Evolutionary conservation across 2,329 filamentous ascomycete species (phyloP).

Genomic region (Clathrospora elynae): DNA sequence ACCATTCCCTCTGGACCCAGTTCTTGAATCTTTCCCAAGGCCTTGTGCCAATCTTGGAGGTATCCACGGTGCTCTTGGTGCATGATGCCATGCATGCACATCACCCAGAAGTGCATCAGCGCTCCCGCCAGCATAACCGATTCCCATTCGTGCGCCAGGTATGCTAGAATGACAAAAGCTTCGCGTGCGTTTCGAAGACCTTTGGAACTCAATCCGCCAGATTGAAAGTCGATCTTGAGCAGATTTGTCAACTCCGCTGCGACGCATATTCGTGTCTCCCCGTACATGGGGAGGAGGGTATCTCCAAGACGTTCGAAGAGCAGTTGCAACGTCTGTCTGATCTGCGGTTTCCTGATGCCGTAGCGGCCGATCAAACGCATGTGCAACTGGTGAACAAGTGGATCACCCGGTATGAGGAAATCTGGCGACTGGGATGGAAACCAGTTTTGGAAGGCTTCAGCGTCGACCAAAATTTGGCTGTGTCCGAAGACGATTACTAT

Average conservation of each 20-base stretch:
- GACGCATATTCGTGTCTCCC: not conserved
- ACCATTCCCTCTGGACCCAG: too few relatives aligned
- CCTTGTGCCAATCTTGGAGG: not conserved
- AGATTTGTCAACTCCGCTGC: not conserved
- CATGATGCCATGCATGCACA: not conserved
- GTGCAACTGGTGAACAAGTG: not conserved
- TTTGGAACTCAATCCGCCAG: not conserved
- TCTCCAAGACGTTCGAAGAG: not conserved
- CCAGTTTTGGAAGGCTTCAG: too few relatives aligned
- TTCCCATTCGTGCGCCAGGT: not conserved
- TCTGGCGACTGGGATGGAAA: too few relatives aligned
- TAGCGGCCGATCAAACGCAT: not conserved
- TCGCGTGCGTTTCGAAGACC: not conserved
- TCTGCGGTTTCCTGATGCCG: not conserved
- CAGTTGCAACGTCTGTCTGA: not conserved
- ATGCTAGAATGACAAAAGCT: constrained; percentile 2
- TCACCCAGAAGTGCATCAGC: not conserved
- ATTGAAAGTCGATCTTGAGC: not conserved
- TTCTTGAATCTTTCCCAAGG: not conserved
- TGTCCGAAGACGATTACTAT: too few relatives aligned
- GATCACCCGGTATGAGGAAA: not conserved
- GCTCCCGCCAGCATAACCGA: constrained; percentile 1
- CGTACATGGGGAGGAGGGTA: not conserved
- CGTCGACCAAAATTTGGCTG: too few relatives aligned
- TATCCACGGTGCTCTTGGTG: not conserved